phyloP scores from a whole-genome alignment of 1,139 yeast species.

The Zygosaccharomyces sapae region DNA sequence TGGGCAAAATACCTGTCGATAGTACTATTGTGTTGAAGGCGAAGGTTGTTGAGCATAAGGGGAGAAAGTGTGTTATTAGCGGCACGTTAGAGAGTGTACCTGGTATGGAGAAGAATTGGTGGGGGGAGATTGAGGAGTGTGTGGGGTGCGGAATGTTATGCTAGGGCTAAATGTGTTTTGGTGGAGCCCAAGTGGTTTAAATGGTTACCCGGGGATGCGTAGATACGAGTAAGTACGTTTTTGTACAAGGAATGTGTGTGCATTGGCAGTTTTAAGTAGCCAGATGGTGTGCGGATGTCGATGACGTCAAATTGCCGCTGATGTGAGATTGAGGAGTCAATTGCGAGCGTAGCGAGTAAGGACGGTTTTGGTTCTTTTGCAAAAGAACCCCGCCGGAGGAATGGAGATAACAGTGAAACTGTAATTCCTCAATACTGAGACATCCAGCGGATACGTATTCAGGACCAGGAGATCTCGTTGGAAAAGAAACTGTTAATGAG shows the following conservation, averaged over 20 bases:
- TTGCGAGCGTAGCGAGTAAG: background rate
- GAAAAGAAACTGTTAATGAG: no score
- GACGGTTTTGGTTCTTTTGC: background rate
- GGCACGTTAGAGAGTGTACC: conserved; percentile 57
- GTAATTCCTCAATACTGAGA: no score
- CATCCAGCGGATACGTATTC: no score
- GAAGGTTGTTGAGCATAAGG: conserved; percentile 59
- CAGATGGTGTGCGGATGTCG: background rate
- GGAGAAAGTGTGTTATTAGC: conserved; percentile 73
- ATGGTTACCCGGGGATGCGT: conserved; percentile 6
- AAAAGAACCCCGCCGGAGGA: background rate
- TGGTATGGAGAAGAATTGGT: conserved; percentile 9
- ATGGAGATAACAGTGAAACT: no score
- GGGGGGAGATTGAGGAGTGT: conserved; percentile 4
- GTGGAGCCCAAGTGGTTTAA: conserved; percentile 83
- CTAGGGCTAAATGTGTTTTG: conserved; percentile 57
- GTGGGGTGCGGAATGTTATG: conserved; percentile 39
- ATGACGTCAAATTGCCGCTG: background rate
- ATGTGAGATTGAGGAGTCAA: background rate
- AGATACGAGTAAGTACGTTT: no score
- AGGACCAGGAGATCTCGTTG: no score
- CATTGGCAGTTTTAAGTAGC: no score
- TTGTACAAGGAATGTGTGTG: background rate
- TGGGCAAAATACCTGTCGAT: conserved; percentile 60
- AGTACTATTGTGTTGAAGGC: conserved; percentile 67